Base-by-base conservation (phyloP, 768 basidiomycete genomes). In the Butyriboletus loyo region DNA sequence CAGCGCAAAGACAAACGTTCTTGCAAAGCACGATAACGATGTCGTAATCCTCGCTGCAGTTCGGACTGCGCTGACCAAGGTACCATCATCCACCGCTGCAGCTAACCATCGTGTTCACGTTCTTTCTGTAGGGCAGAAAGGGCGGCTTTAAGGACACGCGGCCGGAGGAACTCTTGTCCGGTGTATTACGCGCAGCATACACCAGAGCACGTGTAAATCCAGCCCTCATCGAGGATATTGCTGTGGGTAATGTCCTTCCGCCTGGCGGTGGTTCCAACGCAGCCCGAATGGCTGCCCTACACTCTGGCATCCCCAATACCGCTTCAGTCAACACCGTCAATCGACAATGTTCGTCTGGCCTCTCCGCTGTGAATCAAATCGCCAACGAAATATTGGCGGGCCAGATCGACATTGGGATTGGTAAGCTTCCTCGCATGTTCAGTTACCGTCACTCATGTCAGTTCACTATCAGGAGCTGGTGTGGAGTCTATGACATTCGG, bases 21-120 rank as follows among this genome's bases (percentile, higher is more conserved):
- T 92, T 44, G 75, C 81, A 62, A 87, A 91, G 74, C 74, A 81
- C 61, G 86, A 88, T 56, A 79, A 90, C 67, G 93, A 96, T 71
- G 87, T 98, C 14, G 96, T 98, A 57, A 89, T 98, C 66, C 84
- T 92, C 63, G 75, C 84, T 11, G 94, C 95, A 21, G 81, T 92
- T 43, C 85, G 97, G 56, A 92, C 94, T 40, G 91, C 97, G 24
- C 79, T 96, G 54, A 97, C 95, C 28, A 96, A 94, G 80, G 92
- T 90, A 31, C 49, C 9, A 39, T 37, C 30, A 36, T 4, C 28
- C 37, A 19, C 42, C 38, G 27, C 35, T 51, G 31, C 30, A 36
- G 7, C 46, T 34, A 40, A 28, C 17, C 22, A n/a, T 31, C 27
- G 17, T 28, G 27, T 45, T 59, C 46, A 46, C 40, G 43, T 39